These are phyloP conservation scores for Pichia sp. DNA, from an alignment of 1,139 yeast species.

Conservation along the genomic window DNA sequence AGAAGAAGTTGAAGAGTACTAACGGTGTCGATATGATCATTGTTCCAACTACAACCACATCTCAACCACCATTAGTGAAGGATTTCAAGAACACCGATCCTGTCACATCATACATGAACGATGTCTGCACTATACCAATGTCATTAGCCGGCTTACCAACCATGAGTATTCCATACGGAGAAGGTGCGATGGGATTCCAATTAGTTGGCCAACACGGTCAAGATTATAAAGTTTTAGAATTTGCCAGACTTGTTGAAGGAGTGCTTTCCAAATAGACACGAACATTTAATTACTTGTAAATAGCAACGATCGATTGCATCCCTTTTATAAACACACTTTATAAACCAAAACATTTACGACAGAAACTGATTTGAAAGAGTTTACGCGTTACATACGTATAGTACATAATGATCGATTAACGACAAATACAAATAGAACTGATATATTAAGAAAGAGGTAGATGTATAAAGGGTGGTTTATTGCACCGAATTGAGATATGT, in stretches of 20 bases:
- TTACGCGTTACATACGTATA: too few species aligned
- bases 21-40: slow-evolving; percentile 61
- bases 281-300: neutral
- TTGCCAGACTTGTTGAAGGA: slow-evolving; percentile 20
- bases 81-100: slow-evolving; percentile 44
- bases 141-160: slow-evolving; percentile 93
- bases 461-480: too few species aligned
- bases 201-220: slow-evolving; percentile 85
- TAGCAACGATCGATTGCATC: too few species aligned
- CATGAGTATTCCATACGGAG: slow-evolving; percentile 62
- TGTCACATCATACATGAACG: slow-evolving; percentile 70
- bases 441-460: too few species aligned
- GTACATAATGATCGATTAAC: too few species aligned
- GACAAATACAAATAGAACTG: too few species aligned
- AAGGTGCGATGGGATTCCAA: slow-evolving; percentile 65
- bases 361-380: too few species aligned
- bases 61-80: slow-evolving; percentile 51
- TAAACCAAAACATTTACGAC: too few species aligned
- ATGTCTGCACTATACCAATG: slow-evolving; percentile 85
- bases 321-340: too few species aligned
- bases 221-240: slow-evolving; percentile 58
- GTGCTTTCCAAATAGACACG: slow-evolving; percentile 2
- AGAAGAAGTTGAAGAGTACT: slow-evolving; percentile 32
- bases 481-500: too few species aligned
- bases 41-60: slow-evolving; percentile 58